Conservation (phyloP, 2,329 filamentous ascomycete species). For the Thielaviopsis musarum region DNA sequence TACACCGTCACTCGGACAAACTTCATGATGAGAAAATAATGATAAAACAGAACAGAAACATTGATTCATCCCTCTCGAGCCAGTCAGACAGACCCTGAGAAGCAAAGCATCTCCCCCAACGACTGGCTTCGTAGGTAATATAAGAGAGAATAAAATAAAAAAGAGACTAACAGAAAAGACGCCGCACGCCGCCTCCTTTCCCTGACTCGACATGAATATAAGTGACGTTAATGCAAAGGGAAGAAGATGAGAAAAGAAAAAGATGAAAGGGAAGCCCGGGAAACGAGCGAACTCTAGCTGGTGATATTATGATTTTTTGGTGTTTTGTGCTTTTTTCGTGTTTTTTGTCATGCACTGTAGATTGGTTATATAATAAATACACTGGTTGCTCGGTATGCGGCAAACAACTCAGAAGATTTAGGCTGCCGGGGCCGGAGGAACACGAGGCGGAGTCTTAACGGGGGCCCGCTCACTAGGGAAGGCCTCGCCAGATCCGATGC, state of each 20-base stretch:
- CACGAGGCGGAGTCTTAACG: slow-evolving; percentile 5
- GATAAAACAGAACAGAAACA: neutral
- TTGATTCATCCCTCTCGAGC: neutral
- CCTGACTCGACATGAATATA: neutral
- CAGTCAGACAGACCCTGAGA: neutral
- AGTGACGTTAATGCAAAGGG: neutral
- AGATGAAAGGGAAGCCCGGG: neutral
- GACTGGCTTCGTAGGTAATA: neutral
- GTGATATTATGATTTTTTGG: neutral
- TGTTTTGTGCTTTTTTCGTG: neutral
- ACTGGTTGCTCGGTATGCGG: neutral
- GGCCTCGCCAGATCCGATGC: slow-evolving; percentile 9
- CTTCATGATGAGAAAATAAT: neutral
- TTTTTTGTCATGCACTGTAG: neutral
- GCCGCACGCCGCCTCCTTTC: neutral
- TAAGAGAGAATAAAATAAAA: neutral
- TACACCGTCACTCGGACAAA: neutral
- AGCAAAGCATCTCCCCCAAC: neutral
- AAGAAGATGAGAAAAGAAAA: neutral
- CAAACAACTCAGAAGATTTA: neutral
- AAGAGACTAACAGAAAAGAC: neutral
- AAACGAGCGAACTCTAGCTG: neutral
- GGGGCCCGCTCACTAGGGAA: slow-evolving; percentile 7
- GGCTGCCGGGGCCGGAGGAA: slow-evolving; percentile 7
- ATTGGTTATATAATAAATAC: neutral